These are phyloP conservation scores for Alternaria consortialis DNA, from an alignment of 2,329 filamentous ascomycete genomes.

Conservation along the genomic window DNA sequence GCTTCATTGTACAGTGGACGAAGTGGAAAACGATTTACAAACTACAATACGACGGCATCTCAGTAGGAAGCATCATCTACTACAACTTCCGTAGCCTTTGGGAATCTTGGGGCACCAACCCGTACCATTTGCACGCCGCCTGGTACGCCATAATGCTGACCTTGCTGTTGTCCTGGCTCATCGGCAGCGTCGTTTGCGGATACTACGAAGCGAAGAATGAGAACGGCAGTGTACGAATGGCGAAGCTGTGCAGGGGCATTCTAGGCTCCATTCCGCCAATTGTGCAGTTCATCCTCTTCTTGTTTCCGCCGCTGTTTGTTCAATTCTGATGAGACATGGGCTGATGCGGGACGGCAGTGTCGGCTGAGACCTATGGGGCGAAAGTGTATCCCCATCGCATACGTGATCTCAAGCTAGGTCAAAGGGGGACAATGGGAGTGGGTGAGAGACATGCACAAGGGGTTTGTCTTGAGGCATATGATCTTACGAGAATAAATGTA, in stretches of 20 bases:
- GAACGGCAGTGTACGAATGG: background rate
- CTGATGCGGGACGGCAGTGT: slow-evolving; percentile 5
- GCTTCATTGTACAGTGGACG: background rate
- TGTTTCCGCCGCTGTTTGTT: slow-evolving; percentile 21
- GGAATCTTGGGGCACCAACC: slow-evolving; percentile 16
- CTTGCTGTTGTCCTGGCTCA: slow-evolving; percentile 8
- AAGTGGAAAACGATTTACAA: slow-evolving; percentile 4
- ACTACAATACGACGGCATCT: slow-evolving; percentile 12
- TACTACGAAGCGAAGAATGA: slow-evolving; percentile 11
- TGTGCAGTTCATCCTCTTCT: slow-evolving; percentile 17
- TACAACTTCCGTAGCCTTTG: slow-evolving; percentile 5
- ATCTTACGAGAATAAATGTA: background rate
- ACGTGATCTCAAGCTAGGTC: background rate
- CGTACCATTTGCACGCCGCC: slow-evolving; percentile 10
- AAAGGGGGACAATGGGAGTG: background rate
- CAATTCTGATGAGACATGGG: slow-evolving; percentile 13
- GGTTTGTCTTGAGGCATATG: background rate
- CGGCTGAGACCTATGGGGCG: slow-evolving; percentile 3
- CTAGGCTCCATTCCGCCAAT: slow-evolving; percentile 17
- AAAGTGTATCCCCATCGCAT: slow-evolving; percentile 1
- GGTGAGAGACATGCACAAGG: background rate
- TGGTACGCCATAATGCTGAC: slow-evolving; percentile 16
- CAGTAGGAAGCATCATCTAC: slow-evolving; percentile 2
- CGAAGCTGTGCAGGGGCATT: slow-evolving; percentile 11
- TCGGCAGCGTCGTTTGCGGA: slow-evolving; percentile 14